A percentile compares a stretch with the other conserved stretches of the same genome.
Conservation (phyloP, 2,329 filamentous ascomycete genomes). For the Fusarium miscanthi region DNA sequence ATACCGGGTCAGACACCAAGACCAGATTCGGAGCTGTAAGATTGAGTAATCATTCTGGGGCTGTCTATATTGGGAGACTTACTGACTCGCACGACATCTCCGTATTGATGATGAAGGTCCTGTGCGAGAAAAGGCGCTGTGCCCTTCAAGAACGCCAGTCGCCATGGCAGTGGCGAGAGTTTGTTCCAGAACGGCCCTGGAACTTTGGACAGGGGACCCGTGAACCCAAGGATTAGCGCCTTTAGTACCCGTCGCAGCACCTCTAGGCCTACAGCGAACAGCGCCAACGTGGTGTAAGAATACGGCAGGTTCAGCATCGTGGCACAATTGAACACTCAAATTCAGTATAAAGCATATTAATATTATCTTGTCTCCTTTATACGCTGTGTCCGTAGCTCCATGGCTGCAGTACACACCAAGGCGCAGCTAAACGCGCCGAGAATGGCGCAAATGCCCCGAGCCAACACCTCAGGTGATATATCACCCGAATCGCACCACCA, state of each 20-base stretch:
- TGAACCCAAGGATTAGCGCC: background rate
- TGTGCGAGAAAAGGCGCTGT: background rate
- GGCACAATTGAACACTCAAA: background rate
- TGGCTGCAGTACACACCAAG: no score
- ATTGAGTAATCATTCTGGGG: background rate
- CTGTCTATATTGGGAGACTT: background rate
- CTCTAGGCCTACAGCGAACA: background rate
- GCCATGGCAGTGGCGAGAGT: background rate
- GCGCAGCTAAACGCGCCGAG: background rate
- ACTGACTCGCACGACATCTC: background rate
- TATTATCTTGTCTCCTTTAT: background rate
- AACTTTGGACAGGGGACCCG: background rate
- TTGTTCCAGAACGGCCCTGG: slow-evolving; percentile 1
- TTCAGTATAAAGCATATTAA: background rate
- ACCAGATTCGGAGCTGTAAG: background rate
- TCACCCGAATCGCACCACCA: background rate
- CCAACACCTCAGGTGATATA: background rate
- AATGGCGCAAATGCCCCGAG: background rate
- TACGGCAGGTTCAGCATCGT: background rate
- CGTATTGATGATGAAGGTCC: background rate
- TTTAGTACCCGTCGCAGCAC: background rate
- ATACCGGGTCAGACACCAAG: background rate
- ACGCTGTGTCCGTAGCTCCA: background rate
- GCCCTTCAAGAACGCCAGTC: background rate
- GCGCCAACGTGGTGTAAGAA: background rate